These are phyloP conservation scores for Ophioceras dolichostomum DNA, from an alignment of 2,329 filamentous ascomycete genomes.

Conservation along the genomic window DNA sequence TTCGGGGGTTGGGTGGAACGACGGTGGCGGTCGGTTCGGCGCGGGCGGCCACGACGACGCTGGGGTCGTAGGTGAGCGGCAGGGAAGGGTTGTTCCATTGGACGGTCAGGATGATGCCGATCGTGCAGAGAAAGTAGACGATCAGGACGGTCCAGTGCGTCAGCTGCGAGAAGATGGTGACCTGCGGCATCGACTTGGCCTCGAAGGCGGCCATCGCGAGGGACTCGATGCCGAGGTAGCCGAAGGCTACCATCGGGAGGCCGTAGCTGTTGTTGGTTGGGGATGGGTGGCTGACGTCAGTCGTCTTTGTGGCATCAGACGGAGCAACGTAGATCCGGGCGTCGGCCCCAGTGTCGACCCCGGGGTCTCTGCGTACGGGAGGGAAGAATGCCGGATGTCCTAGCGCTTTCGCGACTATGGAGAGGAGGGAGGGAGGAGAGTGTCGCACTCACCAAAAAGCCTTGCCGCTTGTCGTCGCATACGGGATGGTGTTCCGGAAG, in stretches of 20 bases:
- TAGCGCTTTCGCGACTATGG: no score
- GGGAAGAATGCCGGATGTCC: no score
- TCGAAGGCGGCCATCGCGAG: conserved; percentile 9
- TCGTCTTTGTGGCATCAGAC: neutral
- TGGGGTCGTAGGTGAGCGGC: neutral
- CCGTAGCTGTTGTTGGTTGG: conserved; percentile 4
- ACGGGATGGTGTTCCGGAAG: neutral
- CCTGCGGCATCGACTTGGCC: conserved; percentile 4
- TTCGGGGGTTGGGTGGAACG: neutral
- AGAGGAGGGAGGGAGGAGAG: no score
- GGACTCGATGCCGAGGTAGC: conserved; percentile 8
- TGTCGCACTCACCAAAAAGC: conserved; percentile 5
- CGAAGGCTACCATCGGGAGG: conserved; percentile 7
- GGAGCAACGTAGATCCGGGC: no score
- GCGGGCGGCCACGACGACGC: neutral
- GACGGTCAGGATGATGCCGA: neutral
- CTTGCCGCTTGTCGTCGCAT: neutral
- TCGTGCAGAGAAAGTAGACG: neutral
- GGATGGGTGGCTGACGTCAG: neutral
- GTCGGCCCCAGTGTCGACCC: no score
- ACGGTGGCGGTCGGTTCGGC: no score
- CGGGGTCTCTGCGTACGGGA: no score
- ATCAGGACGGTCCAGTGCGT: neutral
- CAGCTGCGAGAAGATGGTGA: neutral
- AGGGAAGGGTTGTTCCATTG: neutral